Evolutionary conservation across 495 filamentous ascomycete species (phyloP).

Genomic region (Aspergillus ellipticus): DNA sequence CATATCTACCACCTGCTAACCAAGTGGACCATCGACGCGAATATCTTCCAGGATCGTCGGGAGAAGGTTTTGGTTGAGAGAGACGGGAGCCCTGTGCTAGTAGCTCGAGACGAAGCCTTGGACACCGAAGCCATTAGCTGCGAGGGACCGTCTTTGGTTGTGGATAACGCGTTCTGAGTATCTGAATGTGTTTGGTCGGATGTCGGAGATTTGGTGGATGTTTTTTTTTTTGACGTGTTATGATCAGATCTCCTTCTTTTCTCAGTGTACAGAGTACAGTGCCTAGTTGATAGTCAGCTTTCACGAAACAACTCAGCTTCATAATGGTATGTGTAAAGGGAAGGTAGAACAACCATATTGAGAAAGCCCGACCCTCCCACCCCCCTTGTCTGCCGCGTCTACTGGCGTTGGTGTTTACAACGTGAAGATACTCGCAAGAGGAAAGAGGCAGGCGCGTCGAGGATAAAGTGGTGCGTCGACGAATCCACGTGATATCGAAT

Average conservation of each 20-base stretch:
- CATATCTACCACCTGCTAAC: slow-evolving; percentile 67
- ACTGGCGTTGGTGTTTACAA: too few relatives aligned
- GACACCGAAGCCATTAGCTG: slow-evolving; percentile 17
- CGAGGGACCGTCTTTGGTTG: slow-evolving; percentile 16
- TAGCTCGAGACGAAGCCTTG: slow-evolving; percentile 13
- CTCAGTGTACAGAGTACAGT: too few relatives aligned
- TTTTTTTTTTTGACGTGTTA: too few relatives aligned
- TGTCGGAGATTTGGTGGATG: neutral
- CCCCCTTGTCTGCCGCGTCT: too few relatives aligned
- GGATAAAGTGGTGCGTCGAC: too few relatives aligned
- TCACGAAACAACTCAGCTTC: too few relatives aligned
- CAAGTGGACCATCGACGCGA: slow-evolving; percentile 64
- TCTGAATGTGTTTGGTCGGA: neutral
- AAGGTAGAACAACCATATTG: too few relatives aligned
- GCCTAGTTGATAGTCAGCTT: neutral
- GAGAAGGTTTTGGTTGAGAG: slow-evolving; percentile 27
- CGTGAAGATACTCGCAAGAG: too few relatives aligned
- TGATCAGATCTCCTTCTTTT: neutral
- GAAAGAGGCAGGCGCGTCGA: too few relatives aligned
- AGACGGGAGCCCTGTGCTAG: slow-evolving; percentile 16
- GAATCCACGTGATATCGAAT: too few relatives aligned
- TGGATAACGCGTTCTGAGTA: slow-evolving; percentile 18
- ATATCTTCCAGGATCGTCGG: slow-evolving; percentile 52
- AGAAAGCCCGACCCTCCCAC: too few relatives aligned
- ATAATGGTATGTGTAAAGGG: too few relatives aligned